A percentile compares a stretch with the other conserved stretches of the same genome.
Evolutionary conservation across 352 stramenopile genomes (phyloP).

Genomic region (Elongisporangium prolatum): DNA sequence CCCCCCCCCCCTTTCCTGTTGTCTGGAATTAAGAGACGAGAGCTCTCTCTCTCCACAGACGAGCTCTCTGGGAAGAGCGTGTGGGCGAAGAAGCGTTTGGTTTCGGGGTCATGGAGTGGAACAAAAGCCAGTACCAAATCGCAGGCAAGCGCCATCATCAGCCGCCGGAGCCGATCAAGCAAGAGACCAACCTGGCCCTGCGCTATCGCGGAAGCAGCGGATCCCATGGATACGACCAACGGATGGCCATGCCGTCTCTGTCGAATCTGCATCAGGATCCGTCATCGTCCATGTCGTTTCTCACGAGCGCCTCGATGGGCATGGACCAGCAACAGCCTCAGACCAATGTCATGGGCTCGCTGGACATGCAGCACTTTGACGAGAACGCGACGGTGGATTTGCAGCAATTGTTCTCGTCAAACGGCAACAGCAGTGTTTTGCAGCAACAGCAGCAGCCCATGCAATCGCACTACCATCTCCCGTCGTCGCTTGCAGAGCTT

Average conservation of each 20-base stretch:
- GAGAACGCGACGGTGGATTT: conserved; percentile 11
- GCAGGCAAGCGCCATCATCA: background rate
- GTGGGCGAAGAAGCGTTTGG: background rate
- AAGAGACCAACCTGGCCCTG: background rate
- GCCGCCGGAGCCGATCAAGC: background rate
- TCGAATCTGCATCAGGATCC: background rate
- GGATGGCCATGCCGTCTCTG: background rate
- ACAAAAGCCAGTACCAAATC: background rate
- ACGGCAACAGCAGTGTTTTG: background rate
- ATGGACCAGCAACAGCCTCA: background rate
- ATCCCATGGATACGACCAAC: background rate
- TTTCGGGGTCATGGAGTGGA: background rate
- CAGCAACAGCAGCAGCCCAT: background rate
- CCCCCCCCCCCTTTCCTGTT: background rate
- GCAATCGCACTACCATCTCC: background rate
- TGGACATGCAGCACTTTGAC: conserved; percentile 17
- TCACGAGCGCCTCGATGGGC: background rate
- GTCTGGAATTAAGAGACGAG: background rate
- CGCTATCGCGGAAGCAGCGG: background rate
- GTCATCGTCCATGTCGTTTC: background rate
- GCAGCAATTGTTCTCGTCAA: conserved; percentile 14
- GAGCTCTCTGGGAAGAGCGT: background rate
- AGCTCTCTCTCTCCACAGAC: background rate
- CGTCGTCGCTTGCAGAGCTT: background rate
- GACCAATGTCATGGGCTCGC: background rate